Base-by-base conservation (phyloP, 176 grass and related monocot species). In the Oryza meyeriana region DNA sequence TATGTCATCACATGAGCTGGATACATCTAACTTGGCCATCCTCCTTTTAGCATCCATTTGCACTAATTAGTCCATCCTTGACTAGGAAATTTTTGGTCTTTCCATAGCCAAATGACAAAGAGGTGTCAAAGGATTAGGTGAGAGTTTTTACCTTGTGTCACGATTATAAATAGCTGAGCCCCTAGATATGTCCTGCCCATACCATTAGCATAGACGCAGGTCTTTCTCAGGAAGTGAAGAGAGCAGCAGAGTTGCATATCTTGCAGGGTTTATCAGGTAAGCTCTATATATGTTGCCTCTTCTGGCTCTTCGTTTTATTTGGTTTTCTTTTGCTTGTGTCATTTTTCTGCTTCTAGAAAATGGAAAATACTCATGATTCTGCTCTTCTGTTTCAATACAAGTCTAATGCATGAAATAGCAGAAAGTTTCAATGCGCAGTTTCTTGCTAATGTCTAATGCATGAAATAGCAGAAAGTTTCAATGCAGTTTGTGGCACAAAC, bases 1-100 rank as follows among this genome's bases (percentile, higher is more conserved):
- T 4, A 59, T 61, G 61, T 24, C 57, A 72, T 79, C 84, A 64
- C 57, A 55, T 85, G 84, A 85, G 84, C 84, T 85, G 84, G 76
- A 79, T 72, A 55, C 57, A 85, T 36, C n/a, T 72, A 79, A 79
- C 76, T 79, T 85, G 76, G 84, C 62, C 76, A 31, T 42, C 32
- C 68, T 61, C 42, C 26, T 74, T 72, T 86, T 73, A 65, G 9
- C 41, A 26, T 67, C 64, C 7, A 57, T 59, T 73, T 39, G 75
- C 67, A 65, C 58, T 40, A 31, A 30, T 71, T 64, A 17, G 76
- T 66, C 68, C 75, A 86, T 64, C 42, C 76, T 73, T 73, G 84
- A 80, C 76, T 70, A 24, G 32, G 59, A 73, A 80, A 80, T 65
- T 38, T 62, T 32, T 86, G 22, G 9, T 72, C 52, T 48, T 18